Evolutionary conservation across 805 yeast genomes (phyloP).

Genomic region (Candida easanensis): DNA sequence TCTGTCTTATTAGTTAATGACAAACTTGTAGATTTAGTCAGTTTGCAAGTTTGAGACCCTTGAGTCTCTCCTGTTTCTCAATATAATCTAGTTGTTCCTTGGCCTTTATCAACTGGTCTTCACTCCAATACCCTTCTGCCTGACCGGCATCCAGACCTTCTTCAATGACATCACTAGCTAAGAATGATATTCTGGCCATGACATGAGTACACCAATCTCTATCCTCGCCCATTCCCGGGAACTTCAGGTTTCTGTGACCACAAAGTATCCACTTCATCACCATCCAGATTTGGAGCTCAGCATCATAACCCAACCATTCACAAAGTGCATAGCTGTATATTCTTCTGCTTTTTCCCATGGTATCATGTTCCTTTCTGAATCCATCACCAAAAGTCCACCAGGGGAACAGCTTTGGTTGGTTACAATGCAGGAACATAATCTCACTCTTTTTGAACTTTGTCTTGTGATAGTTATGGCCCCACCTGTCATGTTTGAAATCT

Average conservation of each 20-base stretch:
- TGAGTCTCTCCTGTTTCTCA: no score
- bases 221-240: constrained; percentile 37
- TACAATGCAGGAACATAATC: constrained; percentile 27
- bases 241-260: constrained; percentile 32
- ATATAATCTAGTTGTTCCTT: no score
- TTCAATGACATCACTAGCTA: no score
- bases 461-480: constrained; percentile 20
- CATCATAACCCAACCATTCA: constrained; percentile 28
- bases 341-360: constrained; percentile 21
- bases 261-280: constrained; percentile 28
- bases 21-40: no score
- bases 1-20: no score
- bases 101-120: no score
- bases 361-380: constrained; percentile 19
- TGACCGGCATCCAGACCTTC: no score
- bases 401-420: constrained; percentile 29
- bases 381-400: constrained; percentile 29
- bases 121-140: no score
- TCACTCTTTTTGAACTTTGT: constrained; percentile 23
- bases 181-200: background rate
- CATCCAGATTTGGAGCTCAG: constrained; percentile 29
- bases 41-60: no score
- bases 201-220: constrained; percentile 38
- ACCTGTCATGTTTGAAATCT: constrained; percentile 11
- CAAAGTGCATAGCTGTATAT: constrained; percentile 19